phyloP scores from a whole-genome alignment of 192 early-diverging fungal species.

The Umbelopsis ramanniana region DNA sequence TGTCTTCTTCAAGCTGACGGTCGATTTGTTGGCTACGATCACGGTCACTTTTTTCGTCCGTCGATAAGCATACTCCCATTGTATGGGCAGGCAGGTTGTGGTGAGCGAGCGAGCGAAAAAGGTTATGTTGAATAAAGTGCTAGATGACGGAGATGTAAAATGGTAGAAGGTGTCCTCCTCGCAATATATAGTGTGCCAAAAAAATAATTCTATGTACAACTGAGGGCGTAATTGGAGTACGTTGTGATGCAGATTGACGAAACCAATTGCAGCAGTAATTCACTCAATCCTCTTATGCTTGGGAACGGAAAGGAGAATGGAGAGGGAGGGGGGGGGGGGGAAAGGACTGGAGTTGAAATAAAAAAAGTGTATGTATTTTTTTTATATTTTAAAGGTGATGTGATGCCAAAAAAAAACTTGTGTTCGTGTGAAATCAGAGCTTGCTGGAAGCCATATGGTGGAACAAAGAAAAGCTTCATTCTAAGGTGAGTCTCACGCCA shows the following conservation, averaged over 20 bases:
- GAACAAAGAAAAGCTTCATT: background rate
- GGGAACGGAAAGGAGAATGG: background rate
- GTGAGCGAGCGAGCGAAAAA: too few species aligned
- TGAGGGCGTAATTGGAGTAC: background rate
- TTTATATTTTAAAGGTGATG: too few species aligned
- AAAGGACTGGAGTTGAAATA: background rate
- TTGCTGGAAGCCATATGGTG: conserved; percentile 14
- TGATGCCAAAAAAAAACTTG: background rate
- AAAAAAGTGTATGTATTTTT: background rate
- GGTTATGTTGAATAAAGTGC: background rate
- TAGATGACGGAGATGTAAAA: conserved; percentile 2
- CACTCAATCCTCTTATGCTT: too few species aligned
- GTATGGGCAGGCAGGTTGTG: too few species aligned
- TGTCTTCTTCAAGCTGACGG: conserved; percentile 63
- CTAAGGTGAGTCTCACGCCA: background rate
- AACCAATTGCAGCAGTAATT: background rate
- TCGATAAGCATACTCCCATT: conserved; percentile 73
- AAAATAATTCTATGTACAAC: conserved; percentile 8
- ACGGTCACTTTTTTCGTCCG: conserved; percentile 60
- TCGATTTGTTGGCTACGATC: conserved; percentile 62
- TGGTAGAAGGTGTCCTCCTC: background rate
- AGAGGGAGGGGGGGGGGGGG: background rate
- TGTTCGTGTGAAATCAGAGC: conserved; percentile 20
- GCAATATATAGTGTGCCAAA: background rate
- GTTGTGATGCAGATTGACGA: background rate